A percentile compares a stretch with the other conserved stretches of the same genome.
These are phyloP conservation scores for Termitomyces sp. DNA, from an alignment of 768 basidiomycete genomes.

Conservation along the genomic window DNA sequence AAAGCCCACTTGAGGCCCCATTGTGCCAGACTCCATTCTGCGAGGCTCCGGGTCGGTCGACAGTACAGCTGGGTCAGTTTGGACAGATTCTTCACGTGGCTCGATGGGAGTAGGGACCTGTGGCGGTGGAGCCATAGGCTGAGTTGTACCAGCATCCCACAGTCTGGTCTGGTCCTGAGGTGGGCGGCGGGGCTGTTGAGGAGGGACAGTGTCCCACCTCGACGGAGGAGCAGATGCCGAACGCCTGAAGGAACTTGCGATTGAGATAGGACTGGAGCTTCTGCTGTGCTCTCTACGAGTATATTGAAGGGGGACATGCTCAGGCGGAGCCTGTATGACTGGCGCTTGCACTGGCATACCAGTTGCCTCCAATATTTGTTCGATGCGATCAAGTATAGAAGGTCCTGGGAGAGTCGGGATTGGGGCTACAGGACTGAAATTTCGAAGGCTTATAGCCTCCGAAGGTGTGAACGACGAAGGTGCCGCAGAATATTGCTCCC, in stretches of 20 bases:
- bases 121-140: background rate
- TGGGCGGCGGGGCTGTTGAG: background rate
- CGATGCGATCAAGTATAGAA: constrained; percentile 54
- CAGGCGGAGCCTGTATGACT: constrained; percentile 35
- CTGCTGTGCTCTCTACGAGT: constrained; percentile 26
- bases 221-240: constrained; percentile 22
- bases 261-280: constrained; percentile 30
- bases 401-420: constrained; percentile 40
- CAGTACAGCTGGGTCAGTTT: background rate
- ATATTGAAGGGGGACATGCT: constrained; percentile 43
- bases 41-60: background rate
- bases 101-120: background rate
- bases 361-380: constrained; percentile 52
- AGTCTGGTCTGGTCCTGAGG: background rate
- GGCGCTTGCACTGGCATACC: constrained; percentile 13
- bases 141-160: background rate
- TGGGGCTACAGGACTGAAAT: constrained; percentile 33
- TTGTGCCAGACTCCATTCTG: too few species aligned
- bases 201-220: background rate
- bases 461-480: constrained; percentile 23
- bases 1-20: too few species aligned
- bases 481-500: constrained; percentile 13
- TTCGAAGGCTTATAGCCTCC: constrained; percentile 21
- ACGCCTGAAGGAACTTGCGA: constrained; percentile 21
- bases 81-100: background rate